A percentile compares a stretch with the other conserved stretches of the same genome.
Evolutionary conservation across 2,329 filamentous ascomycete species (phyloP).

Genomic region (Metarhizium brunneum): DNA sequence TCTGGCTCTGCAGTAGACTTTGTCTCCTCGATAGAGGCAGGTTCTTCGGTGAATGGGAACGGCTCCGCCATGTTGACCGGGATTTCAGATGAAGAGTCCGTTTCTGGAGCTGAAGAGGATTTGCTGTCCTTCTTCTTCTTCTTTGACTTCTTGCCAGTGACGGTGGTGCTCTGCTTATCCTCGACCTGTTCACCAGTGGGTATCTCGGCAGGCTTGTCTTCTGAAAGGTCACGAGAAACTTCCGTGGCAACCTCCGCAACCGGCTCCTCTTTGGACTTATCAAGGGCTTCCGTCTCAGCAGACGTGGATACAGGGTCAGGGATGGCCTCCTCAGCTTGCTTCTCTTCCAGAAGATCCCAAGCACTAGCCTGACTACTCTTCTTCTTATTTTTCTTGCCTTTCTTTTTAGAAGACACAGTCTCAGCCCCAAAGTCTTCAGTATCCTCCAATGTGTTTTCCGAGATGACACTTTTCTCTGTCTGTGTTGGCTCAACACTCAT

Average conservation of each 20-base stretch:
- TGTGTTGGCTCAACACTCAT: conserved; percentile 15
- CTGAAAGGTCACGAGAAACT: not conserved
- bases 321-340: not conserved
- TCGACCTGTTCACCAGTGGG: conserved; percentile 6
- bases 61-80: not conserved
- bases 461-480: conserved; percentile 8
- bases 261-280: not conserved
- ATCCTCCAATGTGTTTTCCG: not conserved
- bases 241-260: not conserved
- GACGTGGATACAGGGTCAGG: not conserved
- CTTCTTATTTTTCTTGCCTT: conserved; percentile 26
- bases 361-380: conserved; percentile 11
- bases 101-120: not conserved
- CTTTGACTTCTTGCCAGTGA: conserved; percentile 16
- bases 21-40: not conserved
- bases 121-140: conserved; percentile 24
- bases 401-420: conserved; percentile 15
- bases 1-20: not conserved
- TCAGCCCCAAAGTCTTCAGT: conserved; percentile 6
- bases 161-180: conserved; percentile 10
- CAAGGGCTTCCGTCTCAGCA: not conserved
- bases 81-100: not conserved
- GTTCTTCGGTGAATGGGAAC: conserved; percentile 1
- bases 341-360: conserved; percentile 8
- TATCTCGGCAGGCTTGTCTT: not conserved